A percentile compares a stretch with the other conserved stretches of the same genome.
These are phyloP conservation scores for Phytopythium delawarense DNA, from an alignment of 352 stramenopile genomes.

Conservation along the genomic window DNA sequence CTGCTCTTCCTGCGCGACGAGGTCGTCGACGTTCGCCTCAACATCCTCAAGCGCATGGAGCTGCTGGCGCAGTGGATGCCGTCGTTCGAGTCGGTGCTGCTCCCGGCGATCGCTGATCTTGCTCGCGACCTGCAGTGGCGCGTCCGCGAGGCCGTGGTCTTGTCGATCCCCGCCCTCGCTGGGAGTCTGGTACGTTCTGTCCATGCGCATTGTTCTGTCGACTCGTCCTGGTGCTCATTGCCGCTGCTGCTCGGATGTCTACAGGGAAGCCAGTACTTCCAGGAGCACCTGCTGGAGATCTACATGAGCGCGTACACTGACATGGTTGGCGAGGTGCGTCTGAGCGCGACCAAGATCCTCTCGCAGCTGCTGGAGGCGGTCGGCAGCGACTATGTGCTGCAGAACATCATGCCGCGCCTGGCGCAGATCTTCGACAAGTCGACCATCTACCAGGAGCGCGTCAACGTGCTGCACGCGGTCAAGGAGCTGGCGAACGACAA, in stretches of 20 bases:
- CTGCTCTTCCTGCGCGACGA: slow-evolving; percentile 84
- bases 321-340: slow-evolving; percentile 92
- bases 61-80: slow-evolving; percentile 88
- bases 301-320: slow-evolving; percentile 91
- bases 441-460: slow-evolving; percentile 83
- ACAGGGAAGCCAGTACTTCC: slow-evolving; percentile 72
- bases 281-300: slow-evolving; percentile 85
- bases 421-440: slow-evolving; percentile 83
- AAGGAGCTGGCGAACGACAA: slow-evolving; percentile 76
- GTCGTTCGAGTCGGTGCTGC: slow-evolving; percentile 75
- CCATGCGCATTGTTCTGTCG: slow-evolving; percentile 7
- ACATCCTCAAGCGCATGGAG: slow-evolving; percentile 93
- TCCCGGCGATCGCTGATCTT: slow-evolving; percentile 89
- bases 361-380: slow-evolving; percentile 69
- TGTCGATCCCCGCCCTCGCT: slow-evolving; percentile 88
- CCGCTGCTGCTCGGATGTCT: background rate
- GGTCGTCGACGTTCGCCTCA: slow-evolving; percentile 92
- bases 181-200: slow-evolving; percentile 75
- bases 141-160: slow-evolving; percentile 90
- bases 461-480: slow-evolving; percentile 78
- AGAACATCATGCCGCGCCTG: slow-evolving; percentile 78
- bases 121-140: slow-evolving; percentile 92
- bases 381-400: slow-evolving; percentile 78
- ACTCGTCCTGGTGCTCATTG: background rate
- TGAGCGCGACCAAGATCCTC: slow-evolving; percentile 89